Evolutionary conservation across 495 filamentous ascomycete genomes (phyloP), one percentile per base, ranked within the genome.

Genomic region (Geopyxis carbonaria): DNA sequence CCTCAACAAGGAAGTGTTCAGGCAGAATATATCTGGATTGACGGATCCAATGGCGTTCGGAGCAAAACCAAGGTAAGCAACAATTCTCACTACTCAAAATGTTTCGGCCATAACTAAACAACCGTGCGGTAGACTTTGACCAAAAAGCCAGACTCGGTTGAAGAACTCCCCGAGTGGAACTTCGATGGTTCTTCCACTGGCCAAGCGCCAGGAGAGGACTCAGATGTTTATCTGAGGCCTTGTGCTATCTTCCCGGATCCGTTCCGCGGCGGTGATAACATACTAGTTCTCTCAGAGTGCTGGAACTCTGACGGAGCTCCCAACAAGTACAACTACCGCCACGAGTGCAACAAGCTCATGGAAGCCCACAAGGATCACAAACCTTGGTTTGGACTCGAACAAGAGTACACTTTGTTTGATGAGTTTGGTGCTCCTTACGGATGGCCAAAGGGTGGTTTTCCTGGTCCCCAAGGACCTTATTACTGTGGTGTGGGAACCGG

Each of bases 21-120:
- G 57, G 84, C 84, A 44, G 89, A 97, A 66, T 97, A 94, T 69
- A 76, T 97, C 67, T 97, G 89, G 89, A 86, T 97, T 55, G 89
- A 97, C 59, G 61, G 73, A 50, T 58, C 60, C 43, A 78, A 76
- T 55, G 78, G 76, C 45, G 67, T 76, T 50, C 81, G 85, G 45
- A 85, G 80, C 58, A 93, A 93, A 66, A 80, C 80, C 51, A 86
- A 84, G 73, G 89, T 92, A 66, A 67, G 82, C 64, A n/a, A n/a
- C n/a, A n/a, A n/a, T n/a, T n/a, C n/a, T n/a, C 34, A 23, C 31
- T 14, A 14, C 31, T 28, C 7, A 7, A 28, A 13, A 28, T 28
- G 7, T 28, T 28, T n/a, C n/a, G n/a, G n/a, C n/a, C n/a, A n/a
- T n/a, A n/a, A n/a, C n/a, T 21, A 8, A 22, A 34, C n/a, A 34